These are phyloP conservation scores for Cladobotryum protrusum DNA, from an alignment of 2,329 filamentous ascomycete species.

Conservation along the genomic window DNA sequence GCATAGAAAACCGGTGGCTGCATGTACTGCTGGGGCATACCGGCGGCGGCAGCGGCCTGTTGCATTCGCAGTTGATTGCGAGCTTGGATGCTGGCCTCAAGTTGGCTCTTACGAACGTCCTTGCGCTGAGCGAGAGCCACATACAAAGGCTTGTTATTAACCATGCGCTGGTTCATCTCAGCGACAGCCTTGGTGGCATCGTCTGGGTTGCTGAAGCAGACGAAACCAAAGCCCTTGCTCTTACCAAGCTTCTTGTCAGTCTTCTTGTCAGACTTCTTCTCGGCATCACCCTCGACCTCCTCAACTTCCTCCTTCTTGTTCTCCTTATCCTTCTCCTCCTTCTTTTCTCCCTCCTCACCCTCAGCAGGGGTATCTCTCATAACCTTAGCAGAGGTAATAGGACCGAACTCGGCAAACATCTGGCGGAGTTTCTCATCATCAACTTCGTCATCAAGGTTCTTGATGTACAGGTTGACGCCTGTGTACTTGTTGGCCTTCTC, in stretches of 20 bases:
- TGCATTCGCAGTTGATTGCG: constrained; percentile 98
- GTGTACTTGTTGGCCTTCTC: constrained; percentile 99
- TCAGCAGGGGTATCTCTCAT: constrained; percentile 77
- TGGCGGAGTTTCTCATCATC: constrained; percentile 97
- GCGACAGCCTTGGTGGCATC: constrained; percentile 98
- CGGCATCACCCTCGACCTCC: constrained; percentile 40
- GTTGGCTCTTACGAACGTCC: constrained; percentile 98
- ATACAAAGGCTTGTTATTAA: constrained; percentile 93
- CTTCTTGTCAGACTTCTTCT: constrained; percentile 56
- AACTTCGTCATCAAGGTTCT: constrained; percentile 95
- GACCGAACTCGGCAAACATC: constrained; percentile 85
- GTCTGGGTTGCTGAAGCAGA: constrained; percentile 99
- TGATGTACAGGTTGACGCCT: constrained; percentile 99
- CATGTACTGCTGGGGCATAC: constrained; percentile 84
- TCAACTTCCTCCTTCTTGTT: constrained; percentile 41
- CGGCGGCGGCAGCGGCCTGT: constrained; percentile 85
- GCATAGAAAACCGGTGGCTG: constrained; percentile 89
- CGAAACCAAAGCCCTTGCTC: constrained; percentile 99
- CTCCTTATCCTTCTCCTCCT: constrained; percentile 44
- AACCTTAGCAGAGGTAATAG: constrained; percentile 97
- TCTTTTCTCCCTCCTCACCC: constrained; percentile 47
- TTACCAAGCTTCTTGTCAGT: constrained; percentile 71
- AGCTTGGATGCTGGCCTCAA: constrained; percentile 98
- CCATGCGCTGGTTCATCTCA: constrained; percentile 99
- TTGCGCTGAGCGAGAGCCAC: constrained; percentile 98